Evolutionary conservation across 2,329 filamentous ascomycete species (phyloP).

Genomic region (Diaporthe capsici): DNA sequence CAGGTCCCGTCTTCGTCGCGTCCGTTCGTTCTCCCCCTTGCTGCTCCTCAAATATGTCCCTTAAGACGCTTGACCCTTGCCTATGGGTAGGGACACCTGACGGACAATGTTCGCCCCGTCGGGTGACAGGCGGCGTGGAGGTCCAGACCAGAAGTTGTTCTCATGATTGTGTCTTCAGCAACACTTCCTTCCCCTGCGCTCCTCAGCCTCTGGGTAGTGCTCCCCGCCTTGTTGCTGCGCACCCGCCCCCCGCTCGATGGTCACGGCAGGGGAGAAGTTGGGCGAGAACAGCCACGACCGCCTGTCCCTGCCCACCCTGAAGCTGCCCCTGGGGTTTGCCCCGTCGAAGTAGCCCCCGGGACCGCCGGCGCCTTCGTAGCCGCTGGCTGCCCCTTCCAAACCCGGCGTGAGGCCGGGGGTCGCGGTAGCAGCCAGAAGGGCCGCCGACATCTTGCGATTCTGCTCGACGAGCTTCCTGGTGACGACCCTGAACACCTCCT

Average conservation of each 20-base stretch:
- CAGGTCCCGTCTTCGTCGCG: constrained; percentile 18
- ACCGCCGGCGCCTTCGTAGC: constrained; percentile 41
- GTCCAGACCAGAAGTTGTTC: not conserved
- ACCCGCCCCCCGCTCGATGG: constrained; percentile 59
- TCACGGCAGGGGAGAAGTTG: constrained; percentile 64
- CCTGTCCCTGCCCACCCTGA: constrained; percentile 70
- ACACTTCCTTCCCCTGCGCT: constrained; percentile 34
- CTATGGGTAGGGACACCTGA: not conserved
- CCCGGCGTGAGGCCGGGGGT: constrained; percentile 64
- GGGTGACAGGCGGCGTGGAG: not conserved
- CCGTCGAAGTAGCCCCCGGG: constrained; percentile 64
- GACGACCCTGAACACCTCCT: constrained; percentile 89
- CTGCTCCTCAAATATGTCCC: not conserved
- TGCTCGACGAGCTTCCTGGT: constrained; percentile 75
- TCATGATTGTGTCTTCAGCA: constrained; percentile 26
- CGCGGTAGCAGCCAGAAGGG: constrained; percentile 68
- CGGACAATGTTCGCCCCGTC: not conserved
- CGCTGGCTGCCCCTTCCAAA: constrained; percentile 53
- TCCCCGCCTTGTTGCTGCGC: constrained; percentile 42
- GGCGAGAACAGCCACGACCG: constrained; percentile 75
- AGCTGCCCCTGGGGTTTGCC: constrained; percentile 63
- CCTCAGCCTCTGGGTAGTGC: constrained; percentile 46
- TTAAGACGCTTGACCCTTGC: not conserved
- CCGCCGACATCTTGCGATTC: constrained; percentile 74
- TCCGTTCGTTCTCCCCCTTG: not conserved